These are phyloP conservation scores for Cymbopogon citratus DNA, from an alignment of 176 grass and related monocot species.

Conservation along the genomic window DNA sequence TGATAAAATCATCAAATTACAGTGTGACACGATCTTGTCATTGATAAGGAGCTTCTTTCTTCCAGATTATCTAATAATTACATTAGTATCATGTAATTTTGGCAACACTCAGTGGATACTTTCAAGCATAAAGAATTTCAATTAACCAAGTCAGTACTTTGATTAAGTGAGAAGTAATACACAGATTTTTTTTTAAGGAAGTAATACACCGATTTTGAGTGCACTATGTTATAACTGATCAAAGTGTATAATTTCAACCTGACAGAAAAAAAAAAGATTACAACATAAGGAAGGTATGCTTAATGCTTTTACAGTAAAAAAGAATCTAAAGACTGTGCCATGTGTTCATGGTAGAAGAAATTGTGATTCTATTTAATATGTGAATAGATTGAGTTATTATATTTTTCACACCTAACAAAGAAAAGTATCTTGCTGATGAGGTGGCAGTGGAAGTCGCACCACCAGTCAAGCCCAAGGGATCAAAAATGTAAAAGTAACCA, in stretches of 20 bases:
- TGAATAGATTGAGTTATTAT: neutral
- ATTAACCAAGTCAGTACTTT: neutral
- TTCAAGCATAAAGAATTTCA: neutral
- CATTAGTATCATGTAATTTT: neutral
- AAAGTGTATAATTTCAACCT: neutral
- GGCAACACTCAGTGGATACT: neutral
- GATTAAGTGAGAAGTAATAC: neutral
- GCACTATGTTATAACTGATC: neutral
- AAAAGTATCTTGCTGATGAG: slow-evolving; percentile 76
- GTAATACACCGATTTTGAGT: slow-evolving; percentile 1
- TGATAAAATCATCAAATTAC: neutral
- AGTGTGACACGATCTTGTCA: neutral
- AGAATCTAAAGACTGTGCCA: neutral
- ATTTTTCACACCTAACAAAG: slow-evolving; percentile 64
- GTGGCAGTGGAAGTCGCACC: slow-evolving; percentile 45
- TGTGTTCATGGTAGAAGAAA: neutral
- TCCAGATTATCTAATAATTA: neutral
- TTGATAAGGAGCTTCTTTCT: slow-evolving; percentile 8
- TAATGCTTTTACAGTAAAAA: neutral
- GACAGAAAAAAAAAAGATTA: neutral
- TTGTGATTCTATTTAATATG: neutral
- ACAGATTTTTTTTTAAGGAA: neutral
- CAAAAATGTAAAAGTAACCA: slow-evolving; percentile 88
- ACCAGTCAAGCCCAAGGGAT: slow-evolving; percentile 84
- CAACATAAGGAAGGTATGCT: neutral